Evolutionary conservation across 352 stramenopile species (phyloP), one percentile per base, ranked within the genome.

Genomic region (Phytophthora syringae): DNA sequence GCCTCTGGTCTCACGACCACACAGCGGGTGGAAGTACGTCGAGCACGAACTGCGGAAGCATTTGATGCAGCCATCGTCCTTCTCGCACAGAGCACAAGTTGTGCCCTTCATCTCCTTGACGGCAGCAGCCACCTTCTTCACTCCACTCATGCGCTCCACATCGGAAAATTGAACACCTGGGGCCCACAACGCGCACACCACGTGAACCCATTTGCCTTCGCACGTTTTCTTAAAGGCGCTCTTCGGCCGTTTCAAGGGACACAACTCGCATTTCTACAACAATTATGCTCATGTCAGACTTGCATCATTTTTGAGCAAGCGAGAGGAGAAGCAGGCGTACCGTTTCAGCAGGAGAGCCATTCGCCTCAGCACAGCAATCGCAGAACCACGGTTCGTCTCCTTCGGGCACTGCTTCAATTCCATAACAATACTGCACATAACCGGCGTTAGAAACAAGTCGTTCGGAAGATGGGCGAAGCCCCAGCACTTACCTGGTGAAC

Each of bases 171-270:
- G 84, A 18, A 95, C 87, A 54, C 87, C 88, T 16, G 85, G 88
- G 0, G 86, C 85, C 88, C 88, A 96, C 32, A 96, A 43, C n/a
- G 87, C 87, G 40, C 88, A 96, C 43, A 95, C 88, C 1, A 95
- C 88, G 45, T 96, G 88, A 4, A 89, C 82, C 88, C 88, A 96
- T 45, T 91, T 76, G 25, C 72, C 81, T 47, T 96, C 87, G 4
- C 62, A 52, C 0, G 87, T 95, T 61, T 94, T 91, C 68, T 96
- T 96, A 56, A 94, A 94, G 16, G 88, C 88, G 32, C 84, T 80
- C 16, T 80, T 86, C 28, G 61, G 48, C 16, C 84, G 83, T 54
- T 88, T 82, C 18, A 95, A 54, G 6, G 84, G 82, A 74, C 88
- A 96, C 52, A 96, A 64, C n/a, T 77, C 82, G 55, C 88, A 96